Percentiles rank a stretch among this genome's conserved stretches.
These are phyloP conservation scores for Phytophthora quininea DNA, from an alignment of 352 stramenopile genomes.

Conservation along the genomic window DNA sequence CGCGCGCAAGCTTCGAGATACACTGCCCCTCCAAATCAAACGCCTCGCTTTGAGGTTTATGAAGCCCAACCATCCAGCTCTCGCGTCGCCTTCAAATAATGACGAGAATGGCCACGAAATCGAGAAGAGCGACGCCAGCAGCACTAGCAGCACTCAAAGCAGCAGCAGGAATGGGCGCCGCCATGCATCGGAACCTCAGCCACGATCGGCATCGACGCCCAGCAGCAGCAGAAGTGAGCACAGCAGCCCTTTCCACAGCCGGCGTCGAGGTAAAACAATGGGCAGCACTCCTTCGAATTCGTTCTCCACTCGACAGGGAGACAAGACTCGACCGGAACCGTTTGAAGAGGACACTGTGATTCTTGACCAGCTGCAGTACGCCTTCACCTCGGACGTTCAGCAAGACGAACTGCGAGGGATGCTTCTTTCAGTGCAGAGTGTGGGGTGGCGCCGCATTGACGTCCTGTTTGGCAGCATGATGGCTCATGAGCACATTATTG, in stretches of 20 bases:
- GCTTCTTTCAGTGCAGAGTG: conserved; percentile 74
- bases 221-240: conserved; percentile 12
- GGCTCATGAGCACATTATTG: conserved; percentile 84
- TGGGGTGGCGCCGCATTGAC: conserved; percentile 77
- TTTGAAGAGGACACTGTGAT: conserved; percentile 63
- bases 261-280: conserved; percentile 31
- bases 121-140: conserved; percentile 20
- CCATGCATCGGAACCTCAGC: conserved; percentile 21
- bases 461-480: conserved; percentile 72
- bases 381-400: conserved; percentile 66
- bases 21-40: conserved; percentile 54
- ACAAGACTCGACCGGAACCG: conserved; percentile 43
- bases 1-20: conserved; percentile 63
- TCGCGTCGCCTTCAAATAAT: conserved; percentile 29
- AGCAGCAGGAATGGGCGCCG: conserved; percentile 22
- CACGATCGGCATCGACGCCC: conserved; percentile 25
- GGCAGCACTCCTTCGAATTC: conserved; percentile 19
- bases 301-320: conserved; percentile 15
- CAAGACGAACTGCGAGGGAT: conserved; percentile 76
- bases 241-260: conserved; percentile 18
- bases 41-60: conserved; percentile 38
- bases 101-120: conserved; percentile 20
- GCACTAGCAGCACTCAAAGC: conserved; percentile 13
- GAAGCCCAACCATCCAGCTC: conserved; percentile 22
- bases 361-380: conserved; percentile 68